A percentile compares a stretch with the other conserved stretches of the same genome.
phyloP scores from a whole-genome alignment of 1,139 yeast species.

The Arxiozyma heterogenica region DNA sequence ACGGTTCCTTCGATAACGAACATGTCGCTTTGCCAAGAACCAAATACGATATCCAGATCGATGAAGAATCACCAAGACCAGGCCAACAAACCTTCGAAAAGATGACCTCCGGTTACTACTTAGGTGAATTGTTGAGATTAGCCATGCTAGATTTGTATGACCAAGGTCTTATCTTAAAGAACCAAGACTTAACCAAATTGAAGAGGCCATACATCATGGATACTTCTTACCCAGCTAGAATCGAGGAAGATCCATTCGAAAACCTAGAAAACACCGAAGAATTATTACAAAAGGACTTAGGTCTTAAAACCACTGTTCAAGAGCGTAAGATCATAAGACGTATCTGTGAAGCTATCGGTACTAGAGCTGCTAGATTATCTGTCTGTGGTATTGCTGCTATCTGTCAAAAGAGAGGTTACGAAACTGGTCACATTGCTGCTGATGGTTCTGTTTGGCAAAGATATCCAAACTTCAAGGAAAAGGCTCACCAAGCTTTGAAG shows the following conservation, averaged over 20 bases:
- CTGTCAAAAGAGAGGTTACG: constrained; percentile 74
- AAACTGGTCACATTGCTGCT: constrained; percentile 82
- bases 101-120: constrained; percentile 94
- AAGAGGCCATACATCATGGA: constrained; percentile 64
- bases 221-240: constrained; percentile 75
- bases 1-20: constrained; percentile 95
- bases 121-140: constrained; percentile 86
- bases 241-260: constrained; percentile 87
- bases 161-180: constrained; percentile 56
- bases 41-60: constrained; percentile 72
- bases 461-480: constrained; percentile 84
- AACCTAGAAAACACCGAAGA: constrained; percentile 69
- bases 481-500: constrained; percentile 82
- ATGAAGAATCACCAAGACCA: constrained; percentile 86
- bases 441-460: constrained; percentile 93
- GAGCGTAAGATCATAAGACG: constrained; percentile 81
- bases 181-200: constrained; percentile 56
- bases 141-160: constrained; percentile 64
- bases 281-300: constrained; percentile 51
- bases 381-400: constrained; percentile 96
- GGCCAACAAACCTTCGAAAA: constrained; percentile 94
- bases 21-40: constrained; percentile 80
- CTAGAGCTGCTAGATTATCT: constrained; percentile 85
- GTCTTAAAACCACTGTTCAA: constrained; percentile 55
- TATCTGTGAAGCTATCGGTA: constrained; percentile 80